phyloP scores from a whole-genome alignment of 2,329 filamentous ascomycete genomes.

The Trichophaea hybrida region DNA sequence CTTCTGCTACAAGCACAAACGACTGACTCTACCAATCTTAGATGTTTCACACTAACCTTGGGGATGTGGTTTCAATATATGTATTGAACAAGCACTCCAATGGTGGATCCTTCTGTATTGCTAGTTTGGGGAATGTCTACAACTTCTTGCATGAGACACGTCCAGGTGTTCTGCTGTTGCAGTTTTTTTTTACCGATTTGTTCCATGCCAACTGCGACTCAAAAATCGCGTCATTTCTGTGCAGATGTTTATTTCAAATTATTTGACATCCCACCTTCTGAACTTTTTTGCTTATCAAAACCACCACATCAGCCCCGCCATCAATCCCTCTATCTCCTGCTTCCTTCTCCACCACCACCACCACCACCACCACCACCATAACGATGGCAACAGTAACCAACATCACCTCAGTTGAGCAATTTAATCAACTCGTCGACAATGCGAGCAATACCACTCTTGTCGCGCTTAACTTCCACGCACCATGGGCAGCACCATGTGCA shows the following conservation, averaged over 20 bases:
- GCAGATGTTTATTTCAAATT: too few relatives aligned
- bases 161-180: constrained; percentile 37
- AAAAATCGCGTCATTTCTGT: too few relatives aligned
- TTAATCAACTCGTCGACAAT: constrained; percentile 51
- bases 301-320: background rate
- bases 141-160: constrained; percentile 40
- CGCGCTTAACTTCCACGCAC: constrained; percentile 86
- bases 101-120: constrained; percentile 41
- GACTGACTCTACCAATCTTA: constrained; percentile 41
- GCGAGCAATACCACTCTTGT: constrained; percentile 58
- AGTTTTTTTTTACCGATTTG: too few relatives aligned
- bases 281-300: background rate
- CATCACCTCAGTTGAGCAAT: constrained; percentile 58
- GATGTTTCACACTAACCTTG: constrained; percentile 42
- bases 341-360: background rate
- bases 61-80: constrained; percentile 41
- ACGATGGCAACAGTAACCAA: constrained; percentile 63
- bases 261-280: too few relatives aligned
- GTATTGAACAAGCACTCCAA: constrained; percentile 35
- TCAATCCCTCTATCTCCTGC: background rate
- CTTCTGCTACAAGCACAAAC: constrained; percentile 46
- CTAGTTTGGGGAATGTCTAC: constrained; percentile 41
- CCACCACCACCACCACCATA: background rate
- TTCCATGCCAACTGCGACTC: too few relatives aligned
- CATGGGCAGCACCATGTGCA: constrained; percentile 90